Conservation (phyloP, 352 stramenopile species). For the Phytophthora crassamura region DNA sequence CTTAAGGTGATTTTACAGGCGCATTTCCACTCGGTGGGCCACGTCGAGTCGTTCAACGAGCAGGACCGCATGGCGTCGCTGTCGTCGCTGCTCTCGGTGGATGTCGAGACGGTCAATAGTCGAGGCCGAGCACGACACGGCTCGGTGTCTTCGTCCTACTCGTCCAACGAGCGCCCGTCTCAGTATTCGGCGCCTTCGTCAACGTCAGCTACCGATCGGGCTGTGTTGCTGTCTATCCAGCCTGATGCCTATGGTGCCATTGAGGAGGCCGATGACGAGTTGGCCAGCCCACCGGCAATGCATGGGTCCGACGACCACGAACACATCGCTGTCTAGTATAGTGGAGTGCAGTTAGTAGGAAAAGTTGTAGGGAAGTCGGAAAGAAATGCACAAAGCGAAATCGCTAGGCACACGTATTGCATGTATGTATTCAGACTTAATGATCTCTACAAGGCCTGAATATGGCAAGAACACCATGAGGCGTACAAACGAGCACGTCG, state of each 20-base stretch:
- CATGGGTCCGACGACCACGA: constrained; percentile 37
- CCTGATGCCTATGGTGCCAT: constrained; percentile 46
- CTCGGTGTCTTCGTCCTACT: constrained; percentile 58
- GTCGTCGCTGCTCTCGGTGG: constrained; percentile 49
- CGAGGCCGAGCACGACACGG: constrained; percentile 35
- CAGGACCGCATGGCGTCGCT: constrained; percentile 54
- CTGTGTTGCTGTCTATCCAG: constrained; percentile 43
- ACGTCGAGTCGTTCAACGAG: constrained; percentile 50
- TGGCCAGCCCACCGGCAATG: constrained; percentile 34
- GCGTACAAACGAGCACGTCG: background rate
- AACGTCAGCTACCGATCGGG: constrained; percentile 45
- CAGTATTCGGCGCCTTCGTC: constrained; percentile 43
- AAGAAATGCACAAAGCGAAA: constrained; percentile 17
- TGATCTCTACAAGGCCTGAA: constrained; percentile 25
- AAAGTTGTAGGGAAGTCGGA: constrained; percentile 24
- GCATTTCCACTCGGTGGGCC: constrained; percentile 55
- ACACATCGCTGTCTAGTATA: constrained; percentile 42
- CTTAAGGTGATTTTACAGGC: constrained; percentile 60
- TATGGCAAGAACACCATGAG: background rate
- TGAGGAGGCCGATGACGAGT: constrained; percentile 44
- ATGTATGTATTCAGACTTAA: constrained; percentile 18
- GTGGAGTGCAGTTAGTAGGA: constrained; percentile 4
- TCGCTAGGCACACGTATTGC: constrained; percentile 15
- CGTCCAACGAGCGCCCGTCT: constrained; percentile 45
- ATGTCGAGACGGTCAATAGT: constrained; percentile 35